Conservation (phyloP, 768 basidiomycete species). For the Albatrellus ellisii region DNA sequence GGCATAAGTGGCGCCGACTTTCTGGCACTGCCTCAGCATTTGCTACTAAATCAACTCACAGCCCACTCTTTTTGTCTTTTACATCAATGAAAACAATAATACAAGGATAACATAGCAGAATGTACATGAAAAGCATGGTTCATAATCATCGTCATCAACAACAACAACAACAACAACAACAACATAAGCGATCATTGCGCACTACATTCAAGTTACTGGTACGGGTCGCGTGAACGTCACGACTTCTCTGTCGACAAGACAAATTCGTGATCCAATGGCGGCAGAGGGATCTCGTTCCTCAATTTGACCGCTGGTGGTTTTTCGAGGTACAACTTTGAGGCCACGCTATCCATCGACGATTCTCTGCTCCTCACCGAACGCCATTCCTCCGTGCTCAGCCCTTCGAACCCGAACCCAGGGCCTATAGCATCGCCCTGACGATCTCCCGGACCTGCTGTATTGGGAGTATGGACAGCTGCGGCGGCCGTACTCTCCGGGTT, state of each 20-base stretch:
- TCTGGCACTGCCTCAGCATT: too few species aligned
- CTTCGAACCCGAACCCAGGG: conserved; percentile 1
- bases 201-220: not conserved
- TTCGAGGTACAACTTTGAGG: not conserved
- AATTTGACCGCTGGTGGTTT: conserved; percentile 2
- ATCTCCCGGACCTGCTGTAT: not conserved
- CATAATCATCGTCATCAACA: not conserved
- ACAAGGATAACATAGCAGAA: not conserved
- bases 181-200: not conserved
- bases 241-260: not conserved
- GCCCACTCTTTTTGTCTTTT: too few species aligned
- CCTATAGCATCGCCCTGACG: not conserved
- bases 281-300: conserved; percentile 1
- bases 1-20: too few species aligned
- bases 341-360: not conserved
- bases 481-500: not conserved
- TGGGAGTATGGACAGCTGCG: not conserved
- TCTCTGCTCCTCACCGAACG: not conserved
- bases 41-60: not conserved
- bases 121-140: not conserved
- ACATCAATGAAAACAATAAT: too few species aligned
- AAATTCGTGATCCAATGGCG: not conserved
- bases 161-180: not conserved
- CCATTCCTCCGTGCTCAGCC: not conserved
- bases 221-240: not conserved